Percentiles rank a stretch among this genome's conserved stretches.
phyloP scores from a whole-genome alignment of 768 basidiomycete genomes.

The Kwoniella dejecticola region DNA sequence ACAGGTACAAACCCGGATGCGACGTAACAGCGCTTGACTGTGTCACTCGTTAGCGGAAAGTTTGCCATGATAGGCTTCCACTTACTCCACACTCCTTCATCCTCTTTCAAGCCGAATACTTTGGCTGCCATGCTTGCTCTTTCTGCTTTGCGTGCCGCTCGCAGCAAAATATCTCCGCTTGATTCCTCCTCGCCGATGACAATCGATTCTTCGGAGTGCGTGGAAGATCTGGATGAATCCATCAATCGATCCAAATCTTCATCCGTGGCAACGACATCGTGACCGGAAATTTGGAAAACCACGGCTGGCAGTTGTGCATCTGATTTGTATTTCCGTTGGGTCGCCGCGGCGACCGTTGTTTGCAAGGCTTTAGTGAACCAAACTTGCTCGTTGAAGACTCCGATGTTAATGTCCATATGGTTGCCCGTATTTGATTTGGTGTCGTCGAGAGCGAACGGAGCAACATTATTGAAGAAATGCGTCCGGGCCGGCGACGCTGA shows the following conservation, averaged over 20 bases:
- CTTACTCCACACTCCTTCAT: conserved; percentile 50
- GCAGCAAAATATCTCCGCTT: conserved; percentile 1
- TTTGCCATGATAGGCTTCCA: background rate
- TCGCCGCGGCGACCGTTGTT: conserved; percentile 26
- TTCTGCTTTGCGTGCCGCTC: conserved; percentile 35
- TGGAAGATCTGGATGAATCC: background rate
- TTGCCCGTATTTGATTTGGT: background rate
- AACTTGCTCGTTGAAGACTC: conserved; percentile 46
- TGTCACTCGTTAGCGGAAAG: conserved; percentile 7
- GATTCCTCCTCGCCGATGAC: conserved; percentile 28
- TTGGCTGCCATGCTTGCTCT: conserved; percentile 39
- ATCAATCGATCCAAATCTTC: conserved; percentile 28
- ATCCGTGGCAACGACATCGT: conserved; percentile 39
- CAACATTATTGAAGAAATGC: background rate
- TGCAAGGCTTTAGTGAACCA: conserved; percentile 45
- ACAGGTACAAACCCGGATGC: conserved; percentile 42
- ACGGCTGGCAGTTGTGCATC: conserved; percentile 30
- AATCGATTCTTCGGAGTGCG: conserved; percentile 7
- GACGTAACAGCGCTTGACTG: conserved; percentile 54
- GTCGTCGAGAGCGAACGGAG: conserved; percentile 1
- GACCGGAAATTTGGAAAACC: conserved; percentile 43
- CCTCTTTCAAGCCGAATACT: conserved; percentile 45
- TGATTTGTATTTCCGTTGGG: conserved; percentile 23
- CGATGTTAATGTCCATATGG: conserved; percentile 47
- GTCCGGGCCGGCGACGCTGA: background rate